Evolutionary conservation across 176 grass and related monocot genomes (phyloP), one percentile per base, ranked within the genome.

Genomic region (Hsuehochloa calcarea): DNA sequence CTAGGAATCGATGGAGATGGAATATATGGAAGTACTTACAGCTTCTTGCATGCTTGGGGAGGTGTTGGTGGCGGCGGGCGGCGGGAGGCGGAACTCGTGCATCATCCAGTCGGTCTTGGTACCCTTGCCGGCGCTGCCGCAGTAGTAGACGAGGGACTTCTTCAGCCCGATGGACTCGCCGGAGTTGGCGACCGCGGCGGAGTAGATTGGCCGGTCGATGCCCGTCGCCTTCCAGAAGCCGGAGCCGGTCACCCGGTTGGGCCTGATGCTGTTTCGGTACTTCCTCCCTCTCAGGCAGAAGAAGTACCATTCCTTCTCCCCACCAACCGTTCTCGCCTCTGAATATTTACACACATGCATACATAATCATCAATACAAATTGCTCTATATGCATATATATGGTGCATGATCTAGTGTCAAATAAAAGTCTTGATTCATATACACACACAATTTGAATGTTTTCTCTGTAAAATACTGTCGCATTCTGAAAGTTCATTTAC

Each of bases 221-320:
- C 96, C 96, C 0, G 96, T 98, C 0, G 96, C 96, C 81, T 98
- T 98, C 96, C 96, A 98, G 84, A 98, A 98, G 19, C 96, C 96
- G 11, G 93, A 98, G 40, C 86, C 91, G 13, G 93, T 99, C 39
- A 99, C 96, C 52, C 96, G 80, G 64, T 99, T 99, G 40, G 96
- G 96, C 58, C 96, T 84, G 87, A 99, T 96, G 90, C 96, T 99
- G 86, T 99, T 99, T 77, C 93, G 79, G 80, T 99, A 99, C 83
- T 99, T 99, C 83, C 96, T 88, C 2, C 96, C 96, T 51, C 96
- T 90, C 40, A 99, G 80, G 86, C 96, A 94, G 81, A 99, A 99
- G 86, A 99, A 99, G 86, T 99, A 99, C 93, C 88, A 96, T 65
- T 96, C 96, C 56, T 93, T 93, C 84, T 96, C 93, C 10, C 94